These are phyloP conservation scores for Debaryomycetaceae sp. DNA, from an alignment of 1,139 yeast species.

Conservation along the genomic window DNA sequence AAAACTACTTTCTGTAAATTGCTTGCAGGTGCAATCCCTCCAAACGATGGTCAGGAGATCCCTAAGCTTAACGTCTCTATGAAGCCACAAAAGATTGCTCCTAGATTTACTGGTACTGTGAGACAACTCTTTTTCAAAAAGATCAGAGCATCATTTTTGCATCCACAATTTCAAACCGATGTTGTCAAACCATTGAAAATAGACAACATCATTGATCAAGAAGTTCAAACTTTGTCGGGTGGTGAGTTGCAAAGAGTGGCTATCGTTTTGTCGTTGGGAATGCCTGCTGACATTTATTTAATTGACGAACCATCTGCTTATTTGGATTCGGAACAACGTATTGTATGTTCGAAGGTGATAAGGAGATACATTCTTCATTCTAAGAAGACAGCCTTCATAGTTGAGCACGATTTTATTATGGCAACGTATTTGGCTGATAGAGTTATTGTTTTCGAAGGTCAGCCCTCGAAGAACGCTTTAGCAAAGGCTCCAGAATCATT, in stretches of 20 bases:
- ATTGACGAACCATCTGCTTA: constrained; percentile 99
- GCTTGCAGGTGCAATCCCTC: constrained; percentile 86
- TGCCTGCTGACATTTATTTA: constrained; percentile 91
- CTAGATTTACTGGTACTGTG: constrained; percentile 97
- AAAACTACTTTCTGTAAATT: constrained; percentile 95
- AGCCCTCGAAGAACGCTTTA: constrained; percentile 76
- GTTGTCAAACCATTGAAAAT: constrained; percentile 93
- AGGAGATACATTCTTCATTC: constrained; percentile 95
- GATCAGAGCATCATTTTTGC: constrained; percentile 89
- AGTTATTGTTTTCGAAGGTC: constrained; percentile 96
- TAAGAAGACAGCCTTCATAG: constrained; percentile 95
- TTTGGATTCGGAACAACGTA: constrained; percentile 99
- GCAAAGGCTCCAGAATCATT: constrained; percentile 90
- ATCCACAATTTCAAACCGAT: constrained; percentile 97
- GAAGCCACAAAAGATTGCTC: constrained; percentile 99
- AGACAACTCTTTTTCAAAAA: constrained; percentile 96
- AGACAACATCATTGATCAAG: constrained; percentile 94
- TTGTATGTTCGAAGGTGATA: constrained; percentile 95
- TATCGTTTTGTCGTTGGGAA: constrained; percentile 89
- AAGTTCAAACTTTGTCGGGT: constrained; percentile 95
- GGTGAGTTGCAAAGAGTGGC: constrained; percentile 99
- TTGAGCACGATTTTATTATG: constrained; percentile 99
- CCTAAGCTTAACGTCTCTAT: constrained; percentile 90
- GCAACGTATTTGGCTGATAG: constrained; percentile 98
- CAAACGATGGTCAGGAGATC: constrained; percentile 74